A percentile compares a stretch with the other conserved stretches of the same genome.
These are phyloP conservation scores for Metschnikowia rubicola DNA, from an alignment of 805 yeast genomes.

Conservation along the genomic window DNA sequence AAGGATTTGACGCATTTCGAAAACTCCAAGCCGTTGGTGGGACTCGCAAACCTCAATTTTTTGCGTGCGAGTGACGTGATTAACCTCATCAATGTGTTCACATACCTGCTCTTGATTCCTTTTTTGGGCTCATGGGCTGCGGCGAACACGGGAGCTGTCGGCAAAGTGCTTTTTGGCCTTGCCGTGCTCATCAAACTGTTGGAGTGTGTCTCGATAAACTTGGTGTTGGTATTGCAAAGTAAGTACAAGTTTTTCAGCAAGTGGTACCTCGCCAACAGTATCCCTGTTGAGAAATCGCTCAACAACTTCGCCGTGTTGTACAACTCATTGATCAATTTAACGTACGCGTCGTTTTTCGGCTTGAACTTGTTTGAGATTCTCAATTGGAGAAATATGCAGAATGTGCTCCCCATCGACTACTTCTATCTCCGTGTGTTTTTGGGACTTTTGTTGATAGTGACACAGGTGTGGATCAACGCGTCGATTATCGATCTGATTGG, in stretches of 20 bases:
- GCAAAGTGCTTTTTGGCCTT: conserved; percentile 29
- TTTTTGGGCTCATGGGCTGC: conserved; percentile 27
- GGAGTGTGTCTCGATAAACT: conserved; percentile 50
- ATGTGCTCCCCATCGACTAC: conserved; percentile 30
- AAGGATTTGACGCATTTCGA: conserved; percentile 45
- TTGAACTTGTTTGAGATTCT: conserved; percentile 30
- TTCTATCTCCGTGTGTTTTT: conserved; percentile 52
- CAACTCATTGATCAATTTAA: conserved; percentile 46
- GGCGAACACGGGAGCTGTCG: conserved; percentile 19
- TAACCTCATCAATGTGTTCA: conserved; percentile 40
- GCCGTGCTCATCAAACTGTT: conserved; percentile 47
- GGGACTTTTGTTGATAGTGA: conserved; percentile 51
- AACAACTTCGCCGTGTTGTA: conserved; percentile 72
- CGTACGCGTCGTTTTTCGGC: conserved; percentile 52
- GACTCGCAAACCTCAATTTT: conserved; percentile 59
- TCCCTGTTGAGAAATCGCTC: conserved; percentile 61
- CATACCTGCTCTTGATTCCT: conserved; percentile 44
- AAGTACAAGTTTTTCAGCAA: conserved; percentile 59
- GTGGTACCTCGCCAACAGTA: conserved; percentile 59
- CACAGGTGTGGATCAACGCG: conserved; percentile 67
- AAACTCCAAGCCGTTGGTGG: conserved; percentile 50
- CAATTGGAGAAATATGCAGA: conserved; percentile 6
- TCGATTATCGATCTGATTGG: conserved; percentile 72
- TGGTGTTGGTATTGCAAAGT: conserved; percentile 57
- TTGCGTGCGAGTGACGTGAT: conserved; percentile 63